Conservation (phyloP, 2,329 filamentous ascomycete genomes). For the Zalaria sp. region DNA sequence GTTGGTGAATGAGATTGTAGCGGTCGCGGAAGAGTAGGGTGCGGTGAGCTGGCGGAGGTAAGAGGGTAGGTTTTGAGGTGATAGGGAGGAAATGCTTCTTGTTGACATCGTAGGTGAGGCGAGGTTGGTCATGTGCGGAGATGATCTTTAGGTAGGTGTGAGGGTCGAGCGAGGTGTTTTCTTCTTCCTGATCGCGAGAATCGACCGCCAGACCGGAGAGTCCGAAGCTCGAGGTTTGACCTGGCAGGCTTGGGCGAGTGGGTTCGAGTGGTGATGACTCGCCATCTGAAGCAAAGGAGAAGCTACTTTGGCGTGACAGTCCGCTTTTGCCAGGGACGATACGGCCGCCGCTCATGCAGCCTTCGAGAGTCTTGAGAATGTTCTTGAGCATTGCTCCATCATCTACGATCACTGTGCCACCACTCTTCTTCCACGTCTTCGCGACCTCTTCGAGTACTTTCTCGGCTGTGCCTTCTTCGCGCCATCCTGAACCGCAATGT, state of each 20-base stretch:
- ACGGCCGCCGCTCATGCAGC: slow-evolving; percentile 77
- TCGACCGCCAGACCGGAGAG: slow-evolving; percentile 36
- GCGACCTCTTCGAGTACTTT: slow-evolving; percentile 85
- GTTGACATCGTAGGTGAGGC: slow-evolving; percentile 56
- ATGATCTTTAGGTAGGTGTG: slow-evolving; percentile 75
- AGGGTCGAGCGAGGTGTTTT: slow-evolving; percentile 51
- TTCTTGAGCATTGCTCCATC: slow-evolving; percentile 58
- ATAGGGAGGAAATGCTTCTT: slow-evolving; percentile 81
- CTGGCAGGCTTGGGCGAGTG: neutral
- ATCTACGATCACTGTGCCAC: slow-evolving; percentile 82
- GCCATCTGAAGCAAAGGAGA: slow-evolving; percentile 41
- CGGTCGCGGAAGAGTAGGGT: slow-evolving; percentile 77
- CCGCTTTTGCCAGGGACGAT: slow-evolving; percentile 39
- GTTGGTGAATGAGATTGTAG: slow-evolving; percentile 84
- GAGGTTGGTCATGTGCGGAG: slow-evolving; percentile 73
- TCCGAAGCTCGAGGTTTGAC: slow-evolving; percentile 41
- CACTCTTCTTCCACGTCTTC: slow-evolving; percentile 78
- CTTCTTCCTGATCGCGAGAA: slow-evolving; percentile 43
- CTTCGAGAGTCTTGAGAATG: slow-evolving; percentile 72
- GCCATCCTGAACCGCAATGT: slow-evolving; percentile 91
- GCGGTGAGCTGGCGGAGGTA: slow-evolving; percentile 69
- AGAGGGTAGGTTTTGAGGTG: slow-evolving; percentile 25
- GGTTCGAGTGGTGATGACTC: slow-evolving; percentile 6
- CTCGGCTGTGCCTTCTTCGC: slow-evolving; percentile 87
- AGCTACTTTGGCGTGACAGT: slow-evolving; percentile 49